Conservation (phyloP, 1,284 basidiomycete species). For the Leccinum colubrinum region DNA sequence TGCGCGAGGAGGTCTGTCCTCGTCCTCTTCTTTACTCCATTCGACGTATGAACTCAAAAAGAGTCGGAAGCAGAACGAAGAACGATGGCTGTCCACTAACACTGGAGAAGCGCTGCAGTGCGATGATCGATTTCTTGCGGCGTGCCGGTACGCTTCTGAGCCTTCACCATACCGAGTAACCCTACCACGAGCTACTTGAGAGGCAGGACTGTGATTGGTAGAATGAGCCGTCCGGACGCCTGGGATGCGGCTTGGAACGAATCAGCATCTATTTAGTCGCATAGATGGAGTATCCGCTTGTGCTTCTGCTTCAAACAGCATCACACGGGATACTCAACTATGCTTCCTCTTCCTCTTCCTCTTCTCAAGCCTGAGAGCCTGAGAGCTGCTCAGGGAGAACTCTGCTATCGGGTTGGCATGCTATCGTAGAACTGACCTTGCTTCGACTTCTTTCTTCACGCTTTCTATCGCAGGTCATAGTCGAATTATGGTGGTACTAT, state of each 20-base stretch:
- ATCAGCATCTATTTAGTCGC: neutral
- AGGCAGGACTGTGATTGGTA: neutral
- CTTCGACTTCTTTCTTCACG: neutral
- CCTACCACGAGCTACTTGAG: neutral
- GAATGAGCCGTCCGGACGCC: neutral
- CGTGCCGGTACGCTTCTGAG: neutral
- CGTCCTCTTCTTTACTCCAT: neutral
- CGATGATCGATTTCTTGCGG: neutral
- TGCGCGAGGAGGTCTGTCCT: neutral
- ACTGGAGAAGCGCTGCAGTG: neutral
- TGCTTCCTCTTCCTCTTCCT: neutral
- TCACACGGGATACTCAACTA: neutral
- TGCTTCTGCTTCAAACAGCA: neutral
- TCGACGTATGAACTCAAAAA: neutral
- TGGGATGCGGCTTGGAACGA: neutral
- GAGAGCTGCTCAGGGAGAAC: neutral
- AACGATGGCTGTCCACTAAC: neutral
- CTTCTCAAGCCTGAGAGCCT: neutral
- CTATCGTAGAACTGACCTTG: neutral
- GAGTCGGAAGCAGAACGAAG: neutral
- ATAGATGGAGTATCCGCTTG: neutral
- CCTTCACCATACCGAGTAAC: neutral
- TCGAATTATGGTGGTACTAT: neutral
- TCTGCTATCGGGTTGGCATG: neutral
- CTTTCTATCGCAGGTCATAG: neutral